phyloP scores from a whole-genome alignment of 2,329 filamentous ascomycete genomes.

The Xylariaceae sp. region DNA sequence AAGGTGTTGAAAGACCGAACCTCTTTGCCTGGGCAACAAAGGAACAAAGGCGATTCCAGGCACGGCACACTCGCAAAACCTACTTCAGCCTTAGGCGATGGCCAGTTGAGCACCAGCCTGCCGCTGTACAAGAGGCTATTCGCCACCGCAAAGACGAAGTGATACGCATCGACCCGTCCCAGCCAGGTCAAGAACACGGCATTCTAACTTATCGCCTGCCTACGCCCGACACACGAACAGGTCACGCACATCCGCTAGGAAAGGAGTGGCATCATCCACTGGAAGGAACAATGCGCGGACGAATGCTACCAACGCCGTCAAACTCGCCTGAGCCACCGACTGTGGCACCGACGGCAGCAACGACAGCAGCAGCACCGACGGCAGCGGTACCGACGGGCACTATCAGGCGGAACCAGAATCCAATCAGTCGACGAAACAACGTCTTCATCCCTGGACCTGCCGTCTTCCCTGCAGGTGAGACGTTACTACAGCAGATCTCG shows the following conservation, averaged over 20 bases:
- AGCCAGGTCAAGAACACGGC: slow-evolving; percentile 21
- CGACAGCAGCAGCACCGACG: not conserved
- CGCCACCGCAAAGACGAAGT: slow-evolving; percentile 25
- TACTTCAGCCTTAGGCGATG: slow-evolving; percentile 46
- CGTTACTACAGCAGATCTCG: slow-evolving; percentile 28
- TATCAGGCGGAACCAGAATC: slow-evolving; percentile 3
- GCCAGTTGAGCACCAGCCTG: slow-evolving; percentile 38
- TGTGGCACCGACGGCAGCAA: no score
- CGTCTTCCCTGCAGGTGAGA: slow-evolving; percentile 34
- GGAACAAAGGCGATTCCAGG: slow-evolving; percentile 25
- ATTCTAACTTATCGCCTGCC: slow-evolving; percentile 20
- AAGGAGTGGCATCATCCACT: no score
- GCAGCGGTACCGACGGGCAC: not conserved
- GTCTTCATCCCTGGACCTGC: slow-evolving; percentile 27
- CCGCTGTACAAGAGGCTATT: slow-evolving; percentile 26
- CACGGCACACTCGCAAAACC: slow-evolving; percentile 22
- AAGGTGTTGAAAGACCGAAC: slow-evolving; percentile 19
- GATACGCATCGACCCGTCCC: slow-evolving; percentile 21
- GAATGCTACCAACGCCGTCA: no score
- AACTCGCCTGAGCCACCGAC: no score
- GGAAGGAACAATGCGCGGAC: no score
- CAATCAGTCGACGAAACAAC: slow-evolving; percentile 13
- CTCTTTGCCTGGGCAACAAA: slow-evolving; percentile 29
- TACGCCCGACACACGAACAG: slow-evolving; percentile 4
- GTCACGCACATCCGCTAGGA: slow-evolving; percentile 4